These are phyloP conservation scores for Cinnamomum chago DNA, from an alignment of 164 flowering plant species.

Conservation along the genomic window DNA sequence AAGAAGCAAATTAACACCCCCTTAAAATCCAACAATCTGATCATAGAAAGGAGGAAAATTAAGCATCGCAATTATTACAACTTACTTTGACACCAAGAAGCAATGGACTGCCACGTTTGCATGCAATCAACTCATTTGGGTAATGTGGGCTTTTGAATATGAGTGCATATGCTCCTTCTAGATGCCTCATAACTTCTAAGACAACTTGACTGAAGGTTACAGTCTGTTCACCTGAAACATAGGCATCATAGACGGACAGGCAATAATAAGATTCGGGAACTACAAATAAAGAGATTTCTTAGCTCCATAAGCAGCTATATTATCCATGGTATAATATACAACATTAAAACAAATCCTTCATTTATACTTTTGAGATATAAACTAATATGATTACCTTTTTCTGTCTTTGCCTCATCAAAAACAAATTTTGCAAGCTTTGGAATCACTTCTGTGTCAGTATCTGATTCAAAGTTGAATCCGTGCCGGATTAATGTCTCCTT, in stretches of 20 bases:
- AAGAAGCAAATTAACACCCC: neutral
- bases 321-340: neutral
- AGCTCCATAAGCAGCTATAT: neutral
- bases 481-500: slow-evolving; percentile 84
- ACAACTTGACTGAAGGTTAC: slow-evolving; percentile 92
- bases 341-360: neutral
- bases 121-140: slow-evolving; percentile 97
- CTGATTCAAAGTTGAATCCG: slow-evolving; percentile 92
- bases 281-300: neutral
- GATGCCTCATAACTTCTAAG: slow-evolving; percentile 95
- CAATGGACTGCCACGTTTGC: slow-evolving; percentile 98
- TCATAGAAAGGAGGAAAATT: neutral
- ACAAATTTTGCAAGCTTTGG: slow-evolving; percentile 98
- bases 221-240: slow-evolving; percentile 61
- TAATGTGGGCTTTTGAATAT: slow-evolving; percentile 88
- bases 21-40: neutral
- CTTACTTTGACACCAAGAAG: slow-evolving; percentile 95
- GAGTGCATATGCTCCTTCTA: slow-evolving; percentile 99
- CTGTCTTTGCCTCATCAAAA: slow-evolving; percentile 82
- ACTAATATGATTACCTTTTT: slow-evolving; percentile 42
- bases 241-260: slow-evolving; percentile 10
- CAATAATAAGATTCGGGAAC: neutral
- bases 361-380: neutral
- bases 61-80: neutral
- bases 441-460: slow-evolving; percentile 97